Percentiles rank a stretch among this genome's conserved stretches.
phyloP scores from a whole-genome alignment of 2,329 filamentous ascomycete species.

The Madurella mycetomatis region DNA sequence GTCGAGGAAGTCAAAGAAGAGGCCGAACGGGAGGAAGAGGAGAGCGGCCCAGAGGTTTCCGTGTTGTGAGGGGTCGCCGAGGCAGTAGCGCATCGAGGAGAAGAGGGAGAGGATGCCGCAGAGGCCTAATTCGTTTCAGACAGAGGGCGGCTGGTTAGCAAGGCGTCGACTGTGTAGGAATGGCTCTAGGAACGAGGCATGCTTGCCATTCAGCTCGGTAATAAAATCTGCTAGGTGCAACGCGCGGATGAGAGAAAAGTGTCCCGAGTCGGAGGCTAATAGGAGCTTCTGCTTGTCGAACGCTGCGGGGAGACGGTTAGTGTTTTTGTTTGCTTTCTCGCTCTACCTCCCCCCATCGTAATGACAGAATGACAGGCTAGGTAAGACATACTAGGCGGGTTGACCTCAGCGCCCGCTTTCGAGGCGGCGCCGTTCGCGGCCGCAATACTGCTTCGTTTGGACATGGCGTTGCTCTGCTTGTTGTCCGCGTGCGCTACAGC shows the following conservation, averaged over 20 bases:
- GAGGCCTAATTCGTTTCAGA: constrained; percentile 50
- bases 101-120: constrained; percentile 95
- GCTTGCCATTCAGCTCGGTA: constrained; percentile 70
- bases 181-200: not conserved
- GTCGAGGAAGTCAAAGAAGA: constrained; percentile 98
- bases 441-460: constrained; percentile 53
- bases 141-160: not conserved
- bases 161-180: not conserved
- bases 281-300: constrained; percentile 74
- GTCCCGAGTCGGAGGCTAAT: constrained; percentile 63
- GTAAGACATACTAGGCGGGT: constrained; percentile 19
- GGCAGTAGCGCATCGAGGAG: constrained; percentile 88
- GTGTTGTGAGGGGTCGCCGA: constrained; percentile 62
- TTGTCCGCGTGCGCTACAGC: not conserved
- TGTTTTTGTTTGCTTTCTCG: not conserved
- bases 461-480: constrained; percentile 46
- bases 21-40: constrained; percentile 80
- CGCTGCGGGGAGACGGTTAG: constrained; percentile 37
- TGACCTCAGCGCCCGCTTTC: constrained; percentile 31
- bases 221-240: constrained; percentile 81
- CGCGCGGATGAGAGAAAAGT: constrained; percentile 65
- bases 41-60: constrained; percentile 77
- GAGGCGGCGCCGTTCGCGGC: constrained; percentile 44
- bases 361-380: constrained; percentile 4
- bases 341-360: constrained; percentile 8